A percentile compares a stretch with the other conserved stretches of the same genome.
Conservation (phyloP, 306 rosid genomes). For the Hippophae gyantsensis region DNA sequence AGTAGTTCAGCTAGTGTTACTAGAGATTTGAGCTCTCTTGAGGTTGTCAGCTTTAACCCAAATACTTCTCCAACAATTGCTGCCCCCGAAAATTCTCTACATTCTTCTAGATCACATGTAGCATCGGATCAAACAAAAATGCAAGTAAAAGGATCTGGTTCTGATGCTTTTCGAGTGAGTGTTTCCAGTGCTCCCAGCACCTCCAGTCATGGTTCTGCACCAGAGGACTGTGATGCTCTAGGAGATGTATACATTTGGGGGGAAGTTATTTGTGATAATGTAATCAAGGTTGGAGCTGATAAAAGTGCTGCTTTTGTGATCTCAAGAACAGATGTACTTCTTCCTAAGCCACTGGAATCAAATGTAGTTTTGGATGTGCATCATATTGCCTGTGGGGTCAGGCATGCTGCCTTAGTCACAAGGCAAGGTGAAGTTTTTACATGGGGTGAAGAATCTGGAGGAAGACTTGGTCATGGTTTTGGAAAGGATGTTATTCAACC, state of each 20-base stretch:
- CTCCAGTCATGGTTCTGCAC: constrained; percentile 94
- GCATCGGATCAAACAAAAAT: constrained; percentile 60
- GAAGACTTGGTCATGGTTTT: constrained; percentile 97
- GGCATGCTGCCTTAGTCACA: constrained; percentile 79
- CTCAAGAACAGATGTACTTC: constrained; percentile 75
- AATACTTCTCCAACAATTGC: constrained; percentile 51
- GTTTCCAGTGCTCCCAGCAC: constrained; percentile 99
- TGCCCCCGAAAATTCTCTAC: constrained; percentile 38
- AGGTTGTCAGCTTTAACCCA: constrained; percentile 39
- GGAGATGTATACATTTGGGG: constrained; percentile 99
- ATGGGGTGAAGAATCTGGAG: constrained; percentile 99
- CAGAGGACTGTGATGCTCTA: constrained; percentile 91
- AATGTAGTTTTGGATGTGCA: constrained; percentile 82
- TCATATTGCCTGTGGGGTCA: constrained; percentile 92
- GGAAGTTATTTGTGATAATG: constrained; percentile 62
- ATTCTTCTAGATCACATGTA: constrained; percentile 69
- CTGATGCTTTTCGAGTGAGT: constrained; percentile 91
- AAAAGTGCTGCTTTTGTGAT: constrained; percentile 44
- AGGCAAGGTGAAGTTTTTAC: constrained; percentile 96
- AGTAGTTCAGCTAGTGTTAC: constrained; percentile 62
- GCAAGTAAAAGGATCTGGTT: constrained; percentile 91
- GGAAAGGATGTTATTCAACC: constrained; percentile 84
- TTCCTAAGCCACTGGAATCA: constrained; percentile 81
- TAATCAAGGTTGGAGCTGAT: constrained; percentile 63
- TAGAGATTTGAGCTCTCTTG: constrained; percentile 66